Conservation (phyloP, 2,329 filamentous ascomycete species). For the Colletotrichum limetticola region DNA sequence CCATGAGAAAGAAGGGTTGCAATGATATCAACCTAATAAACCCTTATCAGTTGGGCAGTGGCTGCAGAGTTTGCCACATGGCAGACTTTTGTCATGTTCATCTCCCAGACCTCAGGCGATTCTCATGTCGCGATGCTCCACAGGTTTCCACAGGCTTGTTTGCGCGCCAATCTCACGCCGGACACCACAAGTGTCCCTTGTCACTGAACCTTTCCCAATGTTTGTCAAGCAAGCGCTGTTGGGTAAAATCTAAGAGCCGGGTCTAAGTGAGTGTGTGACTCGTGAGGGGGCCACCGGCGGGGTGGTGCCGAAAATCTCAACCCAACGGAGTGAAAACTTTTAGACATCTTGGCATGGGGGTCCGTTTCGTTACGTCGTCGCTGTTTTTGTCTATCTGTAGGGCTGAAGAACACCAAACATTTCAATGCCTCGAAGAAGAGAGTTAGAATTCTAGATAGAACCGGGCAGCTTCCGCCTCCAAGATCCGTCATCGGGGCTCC, state of each 20-base stretch:
- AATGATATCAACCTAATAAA: constrained; percentile 8
- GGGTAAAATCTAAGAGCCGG: background rate
- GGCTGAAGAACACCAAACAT: background rate
- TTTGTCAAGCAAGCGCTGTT: background rate
- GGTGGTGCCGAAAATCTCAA: background rate
- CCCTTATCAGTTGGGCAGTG: constrained; percentile 3
- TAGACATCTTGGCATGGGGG: background rate
- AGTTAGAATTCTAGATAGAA: constrained; percentile 1
- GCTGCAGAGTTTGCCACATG: constrained; percentile 19
- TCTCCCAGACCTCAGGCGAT: constrained; percentile 14
- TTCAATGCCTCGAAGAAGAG: background rate
- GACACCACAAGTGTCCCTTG: background rate
- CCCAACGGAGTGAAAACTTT: background rate
- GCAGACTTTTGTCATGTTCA: background rate
- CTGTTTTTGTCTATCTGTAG: background rate
- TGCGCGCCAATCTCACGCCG: constrained; percentile 16
- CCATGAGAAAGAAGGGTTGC: background rate
- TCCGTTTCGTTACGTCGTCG: background rate
- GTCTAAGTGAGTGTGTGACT: background rate
- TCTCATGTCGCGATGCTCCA: constrained; percentile 18
- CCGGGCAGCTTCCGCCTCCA: constrained; percentile 3
- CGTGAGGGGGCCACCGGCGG: too few relatives aligned
- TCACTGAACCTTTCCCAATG: background rate
- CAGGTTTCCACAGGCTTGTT: constrained; percentile 18
- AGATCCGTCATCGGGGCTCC: constrained; percentile 16